A percentile compares a stretch with the other conserved stretches of the same genome.
These are phyloP conservation scores for Raffaelea ambrosiae DNA, from an alignment of 2,329 filamentous ascomycete genomes.

Conservation along the genomic window DNA sequence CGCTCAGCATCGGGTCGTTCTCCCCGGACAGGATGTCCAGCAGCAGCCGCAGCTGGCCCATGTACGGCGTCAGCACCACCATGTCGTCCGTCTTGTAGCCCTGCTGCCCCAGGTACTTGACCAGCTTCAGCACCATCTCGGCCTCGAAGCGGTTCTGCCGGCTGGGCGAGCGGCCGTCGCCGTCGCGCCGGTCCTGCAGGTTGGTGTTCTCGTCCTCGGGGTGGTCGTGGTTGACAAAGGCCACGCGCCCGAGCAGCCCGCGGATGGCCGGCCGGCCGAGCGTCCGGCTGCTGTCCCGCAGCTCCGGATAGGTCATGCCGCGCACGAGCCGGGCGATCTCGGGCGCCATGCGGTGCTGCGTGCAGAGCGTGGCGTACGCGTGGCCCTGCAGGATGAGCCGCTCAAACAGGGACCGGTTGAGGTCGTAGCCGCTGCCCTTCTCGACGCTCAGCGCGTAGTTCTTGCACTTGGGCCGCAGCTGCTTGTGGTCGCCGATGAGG, in stretches of 20 bases:
- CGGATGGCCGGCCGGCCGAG: constrained; percentile 24
- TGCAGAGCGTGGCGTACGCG: constrained; percentile 42
- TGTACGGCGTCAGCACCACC: constrained; percentile 63
- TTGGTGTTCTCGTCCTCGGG: constrained; percentile 37
- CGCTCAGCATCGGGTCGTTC: constrained; percentile 58
- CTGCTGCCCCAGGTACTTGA: constrained; percentile 62
- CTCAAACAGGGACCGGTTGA: constrained; percentile 63
- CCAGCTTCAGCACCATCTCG: constrained; percentile 53
- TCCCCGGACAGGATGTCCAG: constrained; percentile 41
- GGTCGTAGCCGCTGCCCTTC: constrained; percentile 54
- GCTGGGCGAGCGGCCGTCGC: constrained; percentile 1
- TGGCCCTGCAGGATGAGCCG: constrained; percentile 50
- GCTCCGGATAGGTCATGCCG: constrained; percentile 50
- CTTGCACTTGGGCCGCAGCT: constrained; percentile 59
- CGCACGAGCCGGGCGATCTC: constrained; percentile 48
- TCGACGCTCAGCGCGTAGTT: constrained; percentile 55
- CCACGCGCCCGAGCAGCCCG: constrained; percentile 49
- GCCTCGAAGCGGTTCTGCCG: constrained; percentile 57
- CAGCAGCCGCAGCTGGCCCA: constrained; percentile 57
- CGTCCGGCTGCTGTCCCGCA: constrained; percentile 47
- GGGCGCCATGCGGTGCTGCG: constrained; percentile 62
- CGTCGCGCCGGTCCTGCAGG: constrained; percentile 41
- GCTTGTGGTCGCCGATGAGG: constrained; percentile 66
- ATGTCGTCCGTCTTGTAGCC: constrained; percentile 58
- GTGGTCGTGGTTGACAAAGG: constrained; percentile 57